Conservation (phyloP, 257 asterid species). For the Galeopsis tetrahit region DNA sequence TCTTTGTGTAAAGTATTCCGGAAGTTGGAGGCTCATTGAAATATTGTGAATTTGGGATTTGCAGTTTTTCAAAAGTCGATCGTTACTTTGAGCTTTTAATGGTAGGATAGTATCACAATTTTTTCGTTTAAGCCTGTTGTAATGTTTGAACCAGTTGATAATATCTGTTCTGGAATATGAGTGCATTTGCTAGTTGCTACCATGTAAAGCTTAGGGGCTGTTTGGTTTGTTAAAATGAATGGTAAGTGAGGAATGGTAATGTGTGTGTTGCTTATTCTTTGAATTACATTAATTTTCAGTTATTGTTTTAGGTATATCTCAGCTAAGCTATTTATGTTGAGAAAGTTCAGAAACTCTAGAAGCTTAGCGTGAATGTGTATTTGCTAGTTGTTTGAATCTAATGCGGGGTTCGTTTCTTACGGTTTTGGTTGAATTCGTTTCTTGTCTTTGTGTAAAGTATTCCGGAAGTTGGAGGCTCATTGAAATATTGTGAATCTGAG, state of each 20-base stretch:
- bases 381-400: conserved; percentile 17
- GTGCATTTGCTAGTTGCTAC: neutral
- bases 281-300: neutral
- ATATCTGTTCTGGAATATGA: conserved; percentile 7
- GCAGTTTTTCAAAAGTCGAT: neutral
- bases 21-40: neutral
- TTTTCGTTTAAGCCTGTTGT: conserved; percentile 10
- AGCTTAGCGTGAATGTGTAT: conserved; percentile 3
- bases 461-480: neutral
- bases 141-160: conserved; percentile 3
- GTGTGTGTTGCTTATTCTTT: neutral
- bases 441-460: neutral
- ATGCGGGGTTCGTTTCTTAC: neutral
- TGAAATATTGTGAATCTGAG: neutral
- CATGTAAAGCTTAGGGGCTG: neutral
- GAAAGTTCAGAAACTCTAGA: conserved; percentile 11
- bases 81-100: neutral
- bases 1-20: neutral
- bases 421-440: conserved; percentile 5
- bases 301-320: conserved; percentile 8
- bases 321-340: neutral
- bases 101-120: neutral
- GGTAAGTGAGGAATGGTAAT: neutral
- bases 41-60: conserved; percentile 3
- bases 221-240: neutral